A percentile compares a stretch with the other conserved stretches of the same genome.
Conservation (phyloP, 352 stramenopile species). For the Halophytophthora batemanensis region DNA sequence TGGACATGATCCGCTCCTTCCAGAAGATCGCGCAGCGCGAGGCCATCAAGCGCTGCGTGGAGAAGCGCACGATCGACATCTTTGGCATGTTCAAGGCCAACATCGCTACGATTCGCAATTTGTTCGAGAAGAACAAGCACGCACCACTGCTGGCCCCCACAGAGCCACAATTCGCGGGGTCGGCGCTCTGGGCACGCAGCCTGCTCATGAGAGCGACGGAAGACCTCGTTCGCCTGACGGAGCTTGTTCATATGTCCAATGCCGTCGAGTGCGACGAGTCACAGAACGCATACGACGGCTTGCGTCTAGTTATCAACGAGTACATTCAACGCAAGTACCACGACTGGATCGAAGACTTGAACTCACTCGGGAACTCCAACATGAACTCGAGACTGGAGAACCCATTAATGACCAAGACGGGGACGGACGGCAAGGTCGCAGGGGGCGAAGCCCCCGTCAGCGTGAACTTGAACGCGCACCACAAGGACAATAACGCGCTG, state of each 20-base stretch:
- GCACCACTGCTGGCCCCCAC: conserved; percentile 79
- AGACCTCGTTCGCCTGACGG: conserved; percentile 68
- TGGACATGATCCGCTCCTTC: conserved; percentile 93
- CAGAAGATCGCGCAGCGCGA: conserved; percentile 91
- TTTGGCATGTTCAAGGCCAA: conserved; percentile 87
- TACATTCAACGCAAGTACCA: conserved; percentile 90
- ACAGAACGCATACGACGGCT: conserved; percentile 67
- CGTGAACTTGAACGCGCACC: conserved; percentile 31
- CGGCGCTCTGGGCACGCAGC: conserved; percentile 91
- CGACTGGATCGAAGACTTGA: conserved; percentile 89
- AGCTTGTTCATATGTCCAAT: conserved; percentile 67
- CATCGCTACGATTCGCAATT: conserved; percentile 73
- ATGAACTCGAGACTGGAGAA: conserved; percentile 81
- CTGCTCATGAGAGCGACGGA: conserved; percentile 77
- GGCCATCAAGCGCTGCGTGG: conserved; percentile 91
- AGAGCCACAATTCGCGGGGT: conserved; percentile 91
- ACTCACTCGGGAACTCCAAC: conserved; percentile 70
- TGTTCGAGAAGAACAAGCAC: conserved; percentile 92
- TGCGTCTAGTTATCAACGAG: conserved; percentile 84
- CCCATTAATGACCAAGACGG: conserved; percentile 83
- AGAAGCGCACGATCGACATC: conserved; percentile 94
- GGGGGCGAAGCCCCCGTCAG: conserved; percentile 9
- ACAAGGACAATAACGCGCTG: conserved; percentile 56
- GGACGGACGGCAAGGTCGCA: conserved; percentile 8
- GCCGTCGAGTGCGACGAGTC: conserved; percentile 77